phyloP scores from a whole-genome alignment of 331 rosid species.

The Ulmus americana region DNA sequence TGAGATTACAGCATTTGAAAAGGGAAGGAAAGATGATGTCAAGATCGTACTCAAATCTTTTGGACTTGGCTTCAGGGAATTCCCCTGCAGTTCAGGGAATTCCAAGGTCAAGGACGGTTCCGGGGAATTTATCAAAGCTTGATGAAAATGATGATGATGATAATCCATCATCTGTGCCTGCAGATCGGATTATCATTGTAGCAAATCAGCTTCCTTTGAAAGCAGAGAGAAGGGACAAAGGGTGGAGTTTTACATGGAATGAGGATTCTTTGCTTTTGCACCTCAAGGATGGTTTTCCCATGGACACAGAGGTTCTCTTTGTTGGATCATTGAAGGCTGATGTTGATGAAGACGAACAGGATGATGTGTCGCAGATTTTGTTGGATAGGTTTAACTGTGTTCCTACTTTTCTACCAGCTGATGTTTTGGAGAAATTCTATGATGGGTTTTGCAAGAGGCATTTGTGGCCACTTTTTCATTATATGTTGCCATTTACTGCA shows the following conservation, averaged over 20 bases:
- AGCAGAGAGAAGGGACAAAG: constrained; percentile 55
- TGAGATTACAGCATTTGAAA: constrained; percentile 20
- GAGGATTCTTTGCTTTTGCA: constrained; percentile 75
- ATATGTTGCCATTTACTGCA: constrained; percentile 62
- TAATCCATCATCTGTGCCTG: constrained; percentile 48
- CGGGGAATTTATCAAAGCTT: constrained; percentile 57
- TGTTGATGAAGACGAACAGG: constrained; percentile 55
- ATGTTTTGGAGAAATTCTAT: constrained; percentile 53
- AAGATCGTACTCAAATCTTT: constrained; percentile 73
- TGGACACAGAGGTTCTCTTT: constrained; percentile 70
- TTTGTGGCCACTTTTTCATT: constrained; percentile 79
- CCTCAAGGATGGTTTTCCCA: constrained; percentile 76
- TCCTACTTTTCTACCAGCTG: constrained; percentile 68
- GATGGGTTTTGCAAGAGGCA: constrained; percentile 74
- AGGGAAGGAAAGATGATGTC: constrained; percentile 54
- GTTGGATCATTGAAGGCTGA: constrained; percentile 64
- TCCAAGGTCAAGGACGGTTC: constrained; percentile 66
- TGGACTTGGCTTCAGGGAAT: constrained; percentile 89
- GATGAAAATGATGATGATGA: constrained; percentile 74
- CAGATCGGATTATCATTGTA: constrained; percentile 72
- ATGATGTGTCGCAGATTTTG: constrained; percentile 62
- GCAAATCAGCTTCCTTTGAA: constrained; percentile 83
- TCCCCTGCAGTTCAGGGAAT: constrained; percentile 56
- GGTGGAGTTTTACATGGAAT: constrained; percentile 83
- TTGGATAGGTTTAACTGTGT: constrained; percentile 65